These are phyloP conservation scores for Xylaria polymorpha DNA, from an alignment of 2,329 filamentous ascomycete genomes.

Conservation along the genomic window DNA sequence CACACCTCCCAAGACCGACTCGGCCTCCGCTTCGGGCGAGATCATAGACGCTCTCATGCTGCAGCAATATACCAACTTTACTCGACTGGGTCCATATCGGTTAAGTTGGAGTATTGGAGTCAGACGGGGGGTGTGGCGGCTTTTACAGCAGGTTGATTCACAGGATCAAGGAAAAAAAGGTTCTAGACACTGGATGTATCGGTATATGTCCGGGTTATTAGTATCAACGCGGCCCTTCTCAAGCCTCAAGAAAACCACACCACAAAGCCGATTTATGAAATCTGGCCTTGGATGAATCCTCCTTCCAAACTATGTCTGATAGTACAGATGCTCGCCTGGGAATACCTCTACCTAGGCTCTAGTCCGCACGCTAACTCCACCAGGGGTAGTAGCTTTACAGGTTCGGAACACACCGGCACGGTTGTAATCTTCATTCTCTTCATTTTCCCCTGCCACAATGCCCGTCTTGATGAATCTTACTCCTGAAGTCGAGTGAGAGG, in stretches of 20 bases:
- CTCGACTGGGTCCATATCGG: no score
- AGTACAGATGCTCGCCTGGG: not conserved
- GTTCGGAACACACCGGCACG: not conserved
- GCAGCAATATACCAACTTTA: no score
- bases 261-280: not conserved
- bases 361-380: no score
- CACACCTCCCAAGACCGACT: no score
- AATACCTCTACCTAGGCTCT: not conserved
- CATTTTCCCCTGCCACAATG: not conserved
- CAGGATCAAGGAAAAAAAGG: no score
- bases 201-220: no score
- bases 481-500: constrained; percentile 3
- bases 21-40: no score
- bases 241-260: not conserved
- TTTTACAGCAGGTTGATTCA: no score
- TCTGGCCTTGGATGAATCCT: not conserved
- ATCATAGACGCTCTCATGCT: no score
- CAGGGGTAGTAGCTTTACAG: not conserved
- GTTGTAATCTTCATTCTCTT: not conserved
- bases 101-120: no score
- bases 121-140: no score
- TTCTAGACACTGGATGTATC: no score
- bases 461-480: not conserved
- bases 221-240: not conserved
- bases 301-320: not conserved